Evolutionary conservation across 163 green algal genomes (phyloP), one percentile per base, ranked within the genome.

Genomic region (Chloromonas sp.): DNA sequence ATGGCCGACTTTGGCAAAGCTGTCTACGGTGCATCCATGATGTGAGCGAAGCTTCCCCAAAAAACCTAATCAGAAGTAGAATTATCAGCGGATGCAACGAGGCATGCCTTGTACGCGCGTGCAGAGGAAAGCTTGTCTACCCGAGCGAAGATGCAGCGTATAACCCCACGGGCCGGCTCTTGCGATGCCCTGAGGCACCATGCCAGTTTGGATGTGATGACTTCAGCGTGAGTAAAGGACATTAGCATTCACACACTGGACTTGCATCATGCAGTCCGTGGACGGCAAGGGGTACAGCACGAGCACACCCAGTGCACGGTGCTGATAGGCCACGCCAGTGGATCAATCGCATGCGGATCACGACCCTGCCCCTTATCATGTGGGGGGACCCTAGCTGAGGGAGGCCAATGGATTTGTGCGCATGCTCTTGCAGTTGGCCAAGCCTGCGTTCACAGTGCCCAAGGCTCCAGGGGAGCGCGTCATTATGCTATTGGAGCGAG

Each of bases 401-500:
- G 36, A 36, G 36, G 36, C 36, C 36, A 36, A 36, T 36, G 36
- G 36, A 36, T 36, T 36, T 36, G 36, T 36, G 36, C 36, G 36
- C 36, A 36, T 36, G 66, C 66, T 77, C 15, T 78, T 66, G 36
- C 88, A 93, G 90, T 78, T 88, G 71, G 89, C 84, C 15, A 79
- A 2, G 0, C 92, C 92, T 1, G 76, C 88, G 0, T 89, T 92
- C 81, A 82, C 87, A 0, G 78, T 93, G 0, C 66, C 89, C 1
- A 86, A 85, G 62, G 57, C 90, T 81, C 86, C 86, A 3, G 87
- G 87, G 8, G 71, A 83, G 66, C 88, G 83, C n/a, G 89, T 89
- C 87, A 94, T 98, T 89, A 91, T 96, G 87, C 84, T 98, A 70
- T 79, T 98, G 3, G 92, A 95, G 79, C 89, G 94, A 1, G 94